These are phyloP conservation scores for Raphanus sativus DNA, from an alignment of 345 rosid genomes.

Conservation along the genomic window DNA sequence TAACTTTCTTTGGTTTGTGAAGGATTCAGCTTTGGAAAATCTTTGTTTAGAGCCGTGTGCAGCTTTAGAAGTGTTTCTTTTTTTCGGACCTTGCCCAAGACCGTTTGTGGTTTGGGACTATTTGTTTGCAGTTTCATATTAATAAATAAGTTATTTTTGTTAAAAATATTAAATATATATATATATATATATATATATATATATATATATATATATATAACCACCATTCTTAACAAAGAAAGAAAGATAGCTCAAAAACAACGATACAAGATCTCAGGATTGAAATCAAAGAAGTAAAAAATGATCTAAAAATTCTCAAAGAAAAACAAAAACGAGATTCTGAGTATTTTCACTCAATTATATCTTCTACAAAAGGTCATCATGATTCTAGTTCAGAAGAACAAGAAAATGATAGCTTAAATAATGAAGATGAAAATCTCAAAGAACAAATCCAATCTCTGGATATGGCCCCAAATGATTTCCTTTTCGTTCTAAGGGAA, in stretches of 20 bases:
- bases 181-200: too few species aligned
- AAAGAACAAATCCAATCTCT: background rate
- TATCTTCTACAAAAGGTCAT: background rate
- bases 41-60: too few species aligned
- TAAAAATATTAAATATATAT: too few species aligned
- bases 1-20: too few species aligned
- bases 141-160: too few species aligned
- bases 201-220: too few species aligned
- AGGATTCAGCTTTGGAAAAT: too few species aligned
- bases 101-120: too few species aligned
- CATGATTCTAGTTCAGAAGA: background rate
- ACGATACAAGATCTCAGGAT: background rate
- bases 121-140: too few species aligned
- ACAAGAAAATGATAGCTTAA: background rate
- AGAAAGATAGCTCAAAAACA: background rate
- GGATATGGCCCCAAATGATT: background rate
- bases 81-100: too few species aligned
- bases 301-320: background rate
- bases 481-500: background rate
- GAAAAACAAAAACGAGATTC: background rate
- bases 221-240: background rate
- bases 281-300: background rate
- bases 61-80: too few species aligned
- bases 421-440: background rate
- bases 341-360: background rate